Evolutionary conservation across 345 rosid species (phyloP).

Genomic region (Syzygium jambos): DNA sequence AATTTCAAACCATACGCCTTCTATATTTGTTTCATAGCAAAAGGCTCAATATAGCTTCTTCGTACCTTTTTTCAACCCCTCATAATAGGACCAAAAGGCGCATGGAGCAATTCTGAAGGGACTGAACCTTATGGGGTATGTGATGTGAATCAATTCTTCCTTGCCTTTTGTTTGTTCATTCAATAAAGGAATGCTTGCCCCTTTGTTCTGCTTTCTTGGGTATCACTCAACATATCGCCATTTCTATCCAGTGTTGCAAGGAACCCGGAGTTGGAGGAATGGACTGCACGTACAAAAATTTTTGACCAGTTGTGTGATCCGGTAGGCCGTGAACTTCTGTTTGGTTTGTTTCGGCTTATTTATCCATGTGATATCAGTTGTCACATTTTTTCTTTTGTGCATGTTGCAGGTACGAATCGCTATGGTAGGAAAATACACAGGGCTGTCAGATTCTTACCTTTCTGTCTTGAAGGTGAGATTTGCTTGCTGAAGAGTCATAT

Average conservation of each 20-base stretch:
- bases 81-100: conserved; percentile 83
- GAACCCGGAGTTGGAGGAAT: conserved; percentile 69
- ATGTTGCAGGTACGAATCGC: conserved; percentile 78
- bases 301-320: conserved; percentile 68
- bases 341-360: neutral
- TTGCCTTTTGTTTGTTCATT: neutral
- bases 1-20: neutral
- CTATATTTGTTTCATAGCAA: neutral
- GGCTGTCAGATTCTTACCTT: conserved; percentile 86
- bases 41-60: neutral
- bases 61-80: neutral
- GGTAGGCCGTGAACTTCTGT: conserved; percentile 23
- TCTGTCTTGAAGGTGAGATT: conserved; percentile 62
- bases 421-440: conserved; percentile 93
- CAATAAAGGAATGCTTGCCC: neutral
- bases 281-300: conserved; percentile 60
- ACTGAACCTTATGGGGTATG: conserved; percentile 66
- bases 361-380: neutral
- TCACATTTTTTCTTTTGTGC: conserved; percentile 8
- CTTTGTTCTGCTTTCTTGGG: neutral
- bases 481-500: neutral
- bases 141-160: neutral
- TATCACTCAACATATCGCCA: neutral
- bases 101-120: conserved; percentile 76
- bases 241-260: conserved; percentile 34